phyloP scores from a whole-genome alignment of 192 early-diverging fungal species.

The Rhizophagus sp. region DNA sequence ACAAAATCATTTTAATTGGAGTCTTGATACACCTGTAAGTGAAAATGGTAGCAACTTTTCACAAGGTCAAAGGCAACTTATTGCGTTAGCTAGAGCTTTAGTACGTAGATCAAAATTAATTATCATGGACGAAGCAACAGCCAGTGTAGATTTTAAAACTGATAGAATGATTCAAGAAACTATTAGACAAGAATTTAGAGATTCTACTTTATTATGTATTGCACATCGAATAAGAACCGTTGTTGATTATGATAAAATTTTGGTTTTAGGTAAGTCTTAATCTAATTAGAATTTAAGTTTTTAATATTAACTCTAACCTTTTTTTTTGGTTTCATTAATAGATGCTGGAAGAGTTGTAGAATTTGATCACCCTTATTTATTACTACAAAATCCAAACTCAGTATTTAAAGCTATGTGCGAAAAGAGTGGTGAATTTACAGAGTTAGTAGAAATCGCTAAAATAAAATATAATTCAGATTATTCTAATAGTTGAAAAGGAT shows the following conservation, averaged over 20 bases:
- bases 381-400: constrained; percentile 63
- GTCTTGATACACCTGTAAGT: constrained; percentile 69
- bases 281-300: neutral
- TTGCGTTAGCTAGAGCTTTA: constrained; percentile 70
- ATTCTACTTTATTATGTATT: constrained; percentile 80
- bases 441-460: constrained; percentile 67
- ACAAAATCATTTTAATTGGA: constrained; percentile 31
- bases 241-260: constrained; percentile 67
- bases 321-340: constrained; percentile 52
- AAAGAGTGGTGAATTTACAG: constrained; percentile 75
- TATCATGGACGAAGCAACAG: constrained; percentile 90
- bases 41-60: constrained; percentile 79
- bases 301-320: neutral
- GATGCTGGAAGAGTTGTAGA: constrained; percentile 78
- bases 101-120: constrained; percentile 65
- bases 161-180: constrained; percentile 86
- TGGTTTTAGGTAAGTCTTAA: constrained; percentile 48
- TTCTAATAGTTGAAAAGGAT: neutral
- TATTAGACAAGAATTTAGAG: constrained; percentile 71
- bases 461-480: constrained; percentile 33
- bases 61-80: constrained; percentile 73
- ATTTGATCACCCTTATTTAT: constrained; percentile 72
- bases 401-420: constrained; percentile 80
- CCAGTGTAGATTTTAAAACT: constrained; percentile 82
- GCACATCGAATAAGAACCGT: constrained; percentile 86